phyloP scores from a whole-genome alignment of 805 yeast genomes.

The Candida lessepsii region DNA sequence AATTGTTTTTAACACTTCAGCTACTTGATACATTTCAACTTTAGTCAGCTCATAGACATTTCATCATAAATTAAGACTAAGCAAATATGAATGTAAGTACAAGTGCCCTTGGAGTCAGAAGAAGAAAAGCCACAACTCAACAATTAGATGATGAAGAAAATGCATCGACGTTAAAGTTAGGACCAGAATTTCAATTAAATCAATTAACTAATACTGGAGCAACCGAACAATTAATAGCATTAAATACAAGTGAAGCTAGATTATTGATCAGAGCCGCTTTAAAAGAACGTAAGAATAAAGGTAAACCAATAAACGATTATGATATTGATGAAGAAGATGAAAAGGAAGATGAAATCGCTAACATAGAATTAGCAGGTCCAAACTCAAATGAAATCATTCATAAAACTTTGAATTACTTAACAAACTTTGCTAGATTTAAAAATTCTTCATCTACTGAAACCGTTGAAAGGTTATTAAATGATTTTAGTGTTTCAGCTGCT shows the following conservation, averaged over 20 bases:
- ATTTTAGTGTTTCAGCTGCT: slow-evolving; percentile 50
- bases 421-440: slow-evolving; percentile 85
- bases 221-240: slow-evolving; percentile 72
- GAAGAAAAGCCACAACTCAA: slow-evolving; percentile 59
- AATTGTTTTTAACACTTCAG: too few species aligned
- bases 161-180: slow-evolving; percentile 80
- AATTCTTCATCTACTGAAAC: slow-evolving; percentile 92
- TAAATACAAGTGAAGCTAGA: slow-evolving; percentile 88
- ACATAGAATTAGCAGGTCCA: slow-evolving; percentile 56
- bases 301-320: slow-evolving; percentile 30
- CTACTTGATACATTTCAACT: too few species aligned
- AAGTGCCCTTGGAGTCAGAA: slow-evolving; percentile 80
- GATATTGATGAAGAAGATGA: slow-evolving; percentile 34
- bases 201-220: slow-evolving; percentile 83
- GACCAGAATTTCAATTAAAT: slow-evolving; percentile 84
- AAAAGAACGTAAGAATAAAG: slow-evolving; percentile 52
- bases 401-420: slow-evolving; percentile 83
- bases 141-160: slow-evolving; percentile 87
- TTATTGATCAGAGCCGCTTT: slow-evolving; percentile 87
- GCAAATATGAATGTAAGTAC: slow-evolving; percentile 94
- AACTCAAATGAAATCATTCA: slow-evolving; percentile 86
- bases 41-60: too few species aligned
- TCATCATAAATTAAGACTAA: too few species aligned
- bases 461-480: slow-evolving; percentile 82
- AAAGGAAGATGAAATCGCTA: slow-evolving; percentile 45